Percentiles rank a stretch among this genome's conserved stretches.
These are phyloP conservation scores for Xerocomellus chrysenteron DNA, from an alignment of 768 basidiomycete genomes.

Conservation along the genomic window DNA sequence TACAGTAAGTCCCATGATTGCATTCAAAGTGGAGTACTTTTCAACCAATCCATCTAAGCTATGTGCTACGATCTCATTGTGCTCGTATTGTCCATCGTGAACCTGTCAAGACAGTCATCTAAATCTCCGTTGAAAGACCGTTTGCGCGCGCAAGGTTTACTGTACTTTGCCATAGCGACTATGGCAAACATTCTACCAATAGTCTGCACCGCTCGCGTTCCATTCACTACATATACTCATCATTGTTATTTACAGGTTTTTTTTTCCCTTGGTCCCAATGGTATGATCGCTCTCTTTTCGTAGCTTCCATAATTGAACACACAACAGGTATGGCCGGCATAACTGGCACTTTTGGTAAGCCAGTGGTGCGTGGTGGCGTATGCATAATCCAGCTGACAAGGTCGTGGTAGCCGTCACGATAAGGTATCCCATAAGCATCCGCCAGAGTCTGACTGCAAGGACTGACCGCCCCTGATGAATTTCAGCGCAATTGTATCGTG, in stretches of 20 bases:
- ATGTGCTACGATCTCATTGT: slow-evolving; percentile 21
- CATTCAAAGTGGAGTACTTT: background rate
- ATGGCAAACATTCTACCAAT: slow-evolving; percentile 8
- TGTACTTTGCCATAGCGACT: slow-evolving; percentile 14
- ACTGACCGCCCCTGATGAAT: background rate
- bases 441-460: background rate
- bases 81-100: slow-evolving; percentile 13
- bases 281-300: background rate
- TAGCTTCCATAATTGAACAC: background rate
- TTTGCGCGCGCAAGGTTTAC: slow-evolving; percentile 17
- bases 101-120: slow-evolving; percentile 11
- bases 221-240: background rate
- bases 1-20: slow-evolving; percentile 15
- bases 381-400: background rate
- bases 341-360: slow-evolving; percentile 2
- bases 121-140: slow-evolving; percentile 10
- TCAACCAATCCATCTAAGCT: slow-evolving; percentile 11
- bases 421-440: slow-evolving; percentile 3
- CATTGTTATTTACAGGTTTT: slow-evolving; percentile 7
- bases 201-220: background rate
- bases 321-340: slow-evolving; percentile 5
- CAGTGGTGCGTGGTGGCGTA: too few relatives aligned
- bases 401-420: slow-evolving; percentile 2
- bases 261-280: background rate
- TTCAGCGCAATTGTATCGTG: slow-evolving; percentile 16